phyloP scores from a whole-genome alignment of 1,284 basidiomycete genomes.

The Xanthoconium separans region DNA sequence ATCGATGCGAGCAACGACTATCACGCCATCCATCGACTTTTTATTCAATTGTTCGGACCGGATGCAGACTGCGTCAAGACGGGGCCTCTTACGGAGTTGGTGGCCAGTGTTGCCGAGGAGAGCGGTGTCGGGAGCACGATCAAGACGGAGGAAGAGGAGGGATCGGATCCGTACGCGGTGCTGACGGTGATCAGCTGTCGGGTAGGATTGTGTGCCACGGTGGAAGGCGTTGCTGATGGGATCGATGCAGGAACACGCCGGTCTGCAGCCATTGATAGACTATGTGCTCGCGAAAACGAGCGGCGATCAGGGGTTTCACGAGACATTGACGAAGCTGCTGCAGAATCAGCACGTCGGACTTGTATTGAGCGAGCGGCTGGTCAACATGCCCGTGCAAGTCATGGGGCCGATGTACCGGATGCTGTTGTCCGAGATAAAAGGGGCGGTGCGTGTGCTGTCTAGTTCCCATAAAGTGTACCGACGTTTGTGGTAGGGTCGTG shows the following conservation, averaged over 20 bases:
- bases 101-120: conserved; percentile 63
- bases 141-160: conserved; percentile 87
- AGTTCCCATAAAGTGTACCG: background rate
- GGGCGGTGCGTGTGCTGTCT: conserved; percentile 49
- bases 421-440: conserved; percentile 78
- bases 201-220: conserved; percentile 38
- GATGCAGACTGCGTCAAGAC: conserved; percentile 74
- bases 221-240: background rate
- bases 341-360: conserved; percentile 61
- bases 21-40: conserved; percentile 79
- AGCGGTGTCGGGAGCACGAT: conserved; percentile 77
- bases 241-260: conserved; percentile 58
- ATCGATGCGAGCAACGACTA: conserved; percentile 82
- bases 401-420: conserved; percentile 89
- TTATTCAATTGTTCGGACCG: conserved; percentile 78
- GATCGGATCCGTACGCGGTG: conserved; percentile 79
- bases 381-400: conserved; percentile 92
- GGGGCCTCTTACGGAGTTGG: conserved; percentile 74
- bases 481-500: conserved; percentile 50
- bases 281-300: conserved; percentile 62
- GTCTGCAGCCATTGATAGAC: conserved; percentile 67
- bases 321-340: conserved; percentile 48
- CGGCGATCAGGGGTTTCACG: conserved; percentile 48
- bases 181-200: conserved; percentile 82
- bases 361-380: conserved; percentile 80